Percentiles rank a stretch among this genome's conserved stretches.
phyloP scores from a whole-genome alignment of 768 basidiomycete species.

The Tricholoma flavovirens region DNA sequence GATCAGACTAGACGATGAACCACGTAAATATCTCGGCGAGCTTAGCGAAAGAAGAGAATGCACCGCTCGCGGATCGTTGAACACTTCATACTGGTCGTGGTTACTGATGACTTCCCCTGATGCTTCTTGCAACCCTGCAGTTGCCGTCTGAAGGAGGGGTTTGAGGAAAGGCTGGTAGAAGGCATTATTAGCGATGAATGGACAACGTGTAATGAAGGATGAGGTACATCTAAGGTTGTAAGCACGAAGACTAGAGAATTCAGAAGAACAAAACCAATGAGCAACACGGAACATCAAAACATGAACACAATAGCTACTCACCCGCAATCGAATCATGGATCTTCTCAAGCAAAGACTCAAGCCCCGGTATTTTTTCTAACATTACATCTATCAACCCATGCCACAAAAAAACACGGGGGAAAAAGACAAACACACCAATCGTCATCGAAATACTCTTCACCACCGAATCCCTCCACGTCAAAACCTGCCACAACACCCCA shows the following conservation, averaged over 20 bases:
- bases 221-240: constrained; percentile 70
- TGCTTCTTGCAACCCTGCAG: constrained; percentile 50
- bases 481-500: constrained; percentile 74
- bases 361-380: constrained; percentile 78
- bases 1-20: constrained; percentile 55
- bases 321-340: constrained; percentile 67
- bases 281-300: background rate
- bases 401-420: background rate
- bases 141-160: constrained; percentile 70
- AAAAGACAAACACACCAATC: constrained; percentile 42
- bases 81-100: constrained; percentile 82
- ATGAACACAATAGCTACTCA: constrained; percentile 18
- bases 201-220: background rate
- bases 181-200: background rate
- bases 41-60: constrained; percentile 23
- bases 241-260: constrained; percentile 61
- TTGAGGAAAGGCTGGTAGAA: constrained; percentile 64
- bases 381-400: background rate
- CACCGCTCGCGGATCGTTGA: constrained; percentile 76
- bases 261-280: constrained; percentile 2
- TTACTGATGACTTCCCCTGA: constrained; percentile 76
- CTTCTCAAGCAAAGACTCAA: constrained; percentile 71
- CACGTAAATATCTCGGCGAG: constrained; percentile 1
- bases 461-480: constrained; percentile 79
- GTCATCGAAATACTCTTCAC: constrained; percentile 75